Evolutionary conservation across 1,284 basidiomycete genomes (phyloP).

Genomic region (Apiotrichum sp.): DNA sequence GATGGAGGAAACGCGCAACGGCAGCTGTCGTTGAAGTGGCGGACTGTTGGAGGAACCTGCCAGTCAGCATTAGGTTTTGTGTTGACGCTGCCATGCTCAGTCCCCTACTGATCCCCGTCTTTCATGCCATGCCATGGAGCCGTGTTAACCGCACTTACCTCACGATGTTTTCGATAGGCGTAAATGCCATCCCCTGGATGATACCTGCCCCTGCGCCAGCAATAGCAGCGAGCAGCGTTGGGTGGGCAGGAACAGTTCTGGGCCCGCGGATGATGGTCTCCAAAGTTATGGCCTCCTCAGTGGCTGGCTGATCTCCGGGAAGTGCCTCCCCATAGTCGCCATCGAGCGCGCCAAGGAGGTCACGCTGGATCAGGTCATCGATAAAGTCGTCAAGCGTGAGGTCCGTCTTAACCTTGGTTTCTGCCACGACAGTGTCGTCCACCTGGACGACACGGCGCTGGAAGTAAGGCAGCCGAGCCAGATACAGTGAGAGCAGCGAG

Average conservation of each 20-base stretch:
- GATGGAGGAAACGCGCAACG: slow-evolving; percentile 19
- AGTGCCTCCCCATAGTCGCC: slow-evolving; percentile 13
- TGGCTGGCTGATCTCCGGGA: slow-evolving; percentile 1
- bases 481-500: slow-evolving; percentile 38
- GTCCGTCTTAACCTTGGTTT: background rate
- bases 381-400: slow-evolving; percentile 5
- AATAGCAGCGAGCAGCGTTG: slow-evolving; percentile 40
- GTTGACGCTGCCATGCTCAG: too few species aligned
- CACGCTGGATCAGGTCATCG: slow-evolving; percentile 6
- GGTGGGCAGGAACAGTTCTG: slow-evolving; percentile 37
- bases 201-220: slow-evolving; percentile 43
- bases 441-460: slow-evolving; percentile 14
- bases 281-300: slow-evolving; percentile 37
- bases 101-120: too few species aligned
- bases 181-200: slow-evolving; percentile 43
- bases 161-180: slow-evolving; percentile 46
- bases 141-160: slow-evolving; percentile 19
- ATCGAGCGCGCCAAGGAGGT: slow-evolving; percentile 12
- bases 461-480: slow-evolving; percentile 40
- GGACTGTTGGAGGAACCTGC: slow-evolving; percentile 29
- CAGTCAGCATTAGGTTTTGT: background rate
- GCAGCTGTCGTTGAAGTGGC: slow-evolving; percentile 22
- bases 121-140: too few species aligned
- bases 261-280: slow-evolving; percentile 39
- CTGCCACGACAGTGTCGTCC: slow-evolving; percentile 1